Percentiles rank a stretch among this genome's conserved stretches.
Conservation (phyloP, 805 yeast genomes). For the Cyberlindnera veronae region DNA sequence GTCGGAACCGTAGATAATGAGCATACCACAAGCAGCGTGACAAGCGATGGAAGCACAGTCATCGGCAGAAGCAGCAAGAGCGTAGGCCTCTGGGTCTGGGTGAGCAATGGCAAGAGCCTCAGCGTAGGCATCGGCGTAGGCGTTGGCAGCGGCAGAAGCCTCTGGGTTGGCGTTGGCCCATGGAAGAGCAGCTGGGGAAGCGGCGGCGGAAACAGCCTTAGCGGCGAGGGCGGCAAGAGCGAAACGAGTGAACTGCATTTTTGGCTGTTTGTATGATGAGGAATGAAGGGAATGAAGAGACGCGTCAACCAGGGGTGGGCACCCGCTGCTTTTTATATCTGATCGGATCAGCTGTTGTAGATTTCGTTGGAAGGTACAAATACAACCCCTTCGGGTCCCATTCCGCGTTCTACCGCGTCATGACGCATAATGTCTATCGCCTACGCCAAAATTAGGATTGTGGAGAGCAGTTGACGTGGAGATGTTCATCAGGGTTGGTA, state of each 20-base stretch:
- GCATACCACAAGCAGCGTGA: conserved; percentile 34
- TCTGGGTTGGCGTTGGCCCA: conserved; percentile 21
- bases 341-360: no score
- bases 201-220: conserved; percentile 3
- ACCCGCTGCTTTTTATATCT: no score
- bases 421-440: no score
- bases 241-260: conserved; percentile 10
- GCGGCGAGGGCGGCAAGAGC: conserved; percentile 5
- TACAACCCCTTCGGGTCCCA: no score
- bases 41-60: conserved; percentile 31
- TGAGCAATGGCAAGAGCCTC: conserved; percentile 21
- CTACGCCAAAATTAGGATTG: no score
- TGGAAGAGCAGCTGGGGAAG: conserved; percentile 16
- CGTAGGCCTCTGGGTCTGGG: conserved; percentile 23
- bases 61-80: conserved; percentile 22
- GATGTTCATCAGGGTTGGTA: no score
- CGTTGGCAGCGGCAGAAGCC: conserved; percentile 20
- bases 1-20: conserved; percentile 31
- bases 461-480: no score
- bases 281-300: no score
- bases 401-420: no score
- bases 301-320: no score
- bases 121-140: conserved; percentile 23
- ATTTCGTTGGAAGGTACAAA: no score
- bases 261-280: no score